These are phyloP conservation scores for Cyberlindnera veronae DNA, from an alignment of 805 yeast species.

Conservation along the genomic window DNA sequence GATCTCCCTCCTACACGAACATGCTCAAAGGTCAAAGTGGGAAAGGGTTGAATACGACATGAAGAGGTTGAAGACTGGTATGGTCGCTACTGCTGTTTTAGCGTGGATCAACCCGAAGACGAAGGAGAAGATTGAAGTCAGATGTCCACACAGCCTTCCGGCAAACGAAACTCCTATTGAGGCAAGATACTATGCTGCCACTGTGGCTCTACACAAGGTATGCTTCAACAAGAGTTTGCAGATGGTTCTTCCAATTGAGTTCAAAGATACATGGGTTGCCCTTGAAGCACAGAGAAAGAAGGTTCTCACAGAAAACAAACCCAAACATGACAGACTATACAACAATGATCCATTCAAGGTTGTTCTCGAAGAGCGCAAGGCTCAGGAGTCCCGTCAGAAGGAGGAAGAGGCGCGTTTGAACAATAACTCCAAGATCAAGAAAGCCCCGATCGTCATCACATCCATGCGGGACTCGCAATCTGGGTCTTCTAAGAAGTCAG, in stretches of 20 bases:
- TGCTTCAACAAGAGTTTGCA: constrained; percentile 79
- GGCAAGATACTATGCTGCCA: constrained; percentile 88
- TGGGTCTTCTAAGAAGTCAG: too few relatives aligned
- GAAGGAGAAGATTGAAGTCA: constrained; percentile 55
- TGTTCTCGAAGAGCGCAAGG: constrained; percentile 52
- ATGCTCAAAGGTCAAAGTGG: constrained; percentile 88
- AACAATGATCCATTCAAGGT: constrained; percentile 75
- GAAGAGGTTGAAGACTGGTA: constrained; percentile 52
- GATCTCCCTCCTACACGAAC: constrained; percentile 78
- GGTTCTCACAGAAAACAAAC: constrained; percentile 43
- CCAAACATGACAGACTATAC: constrained; percentile 50
- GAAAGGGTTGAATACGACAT: constrained; percentile 77
- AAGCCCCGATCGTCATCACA: constrained; percentile 44
- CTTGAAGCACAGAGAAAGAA: constrained; percentile 59
- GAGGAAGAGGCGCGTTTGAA: constrained; percentile 44
- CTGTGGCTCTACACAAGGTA: constrained; percentile 77
- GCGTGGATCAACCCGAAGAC: constrained; percentile 81
- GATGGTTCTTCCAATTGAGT: constrained; percentile 83
- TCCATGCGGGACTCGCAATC: constrained; percentile 17
- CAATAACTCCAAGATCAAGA: constrained; percentile 48
- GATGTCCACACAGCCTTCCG: constrained; percentile 47
- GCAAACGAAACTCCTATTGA: constrained; percentile 83
- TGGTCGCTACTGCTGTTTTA: constrained; percentile 60
- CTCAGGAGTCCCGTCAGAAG: constrained; percentile 39
- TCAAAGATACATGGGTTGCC: constrained; percentile 72